These are phyloP conservation scores for Hypoxylon sp. DNA, from an alignment of 2,329 filamentous ascomycete genomes.

Conservation along the genomic window DNA sequence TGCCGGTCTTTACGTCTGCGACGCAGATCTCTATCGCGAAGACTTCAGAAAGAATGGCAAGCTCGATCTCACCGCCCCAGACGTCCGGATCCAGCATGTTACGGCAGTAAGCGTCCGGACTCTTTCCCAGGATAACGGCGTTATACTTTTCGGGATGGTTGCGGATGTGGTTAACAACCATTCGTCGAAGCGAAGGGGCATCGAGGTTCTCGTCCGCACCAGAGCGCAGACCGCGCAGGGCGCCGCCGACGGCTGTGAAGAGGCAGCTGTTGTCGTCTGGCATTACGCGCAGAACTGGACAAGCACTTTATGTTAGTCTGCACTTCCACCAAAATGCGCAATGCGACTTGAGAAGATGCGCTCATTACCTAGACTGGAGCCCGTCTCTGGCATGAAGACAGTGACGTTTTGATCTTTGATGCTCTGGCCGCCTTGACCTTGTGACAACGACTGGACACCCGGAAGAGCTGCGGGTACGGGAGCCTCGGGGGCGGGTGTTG, in stretches of 20 bases:
- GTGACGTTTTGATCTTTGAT: constrained; percentile 59
- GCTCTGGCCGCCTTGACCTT: constrained; percentile 28
- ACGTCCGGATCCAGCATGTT: constrained; percentile 84
- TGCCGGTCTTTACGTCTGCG: constrained; percentile 75
- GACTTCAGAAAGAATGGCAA: constrained; percentile 84
- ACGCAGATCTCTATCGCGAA: constrained; percentile 89
- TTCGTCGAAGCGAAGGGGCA: constrained; percentile 70
- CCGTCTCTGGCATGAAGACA: constrained; percentile 63
- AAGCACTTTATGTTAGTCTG: constrained; percentile 17
- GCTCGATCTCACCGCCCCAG: constrained; percentile 94
- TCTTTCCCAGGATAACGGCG: constrained; percentile 79
- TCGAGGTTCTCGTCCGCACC: constrained; percentile 48
- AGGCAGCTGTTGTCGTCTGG: constrained; percentile 96
- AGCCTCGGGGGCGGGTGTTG: constrained; percentile 12
- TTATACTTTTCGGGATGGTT: constrained; percentile 78
- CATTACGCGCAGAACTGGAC: constrained; percentile 86
- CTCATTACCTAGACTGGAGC: constrained; percentile 64
- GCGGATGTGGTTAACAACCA: constrained; percentile 84
- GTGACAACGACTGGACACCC: constrained; percentile 2
- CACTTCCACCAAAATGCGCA: background rate
- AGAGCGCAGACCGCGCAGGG: constrained; percentile 71
- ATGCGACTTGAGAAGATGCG: background rate
- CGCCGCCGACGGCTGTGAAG: constrained; percentile 88
- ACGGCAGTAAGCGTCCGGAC: constrained; percentile 80
- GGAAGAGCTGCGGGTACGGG: background rate